Percentiles rank a stretch among this genome's conserved stretches.
Evolutionary conservation across 352 stramenopile genomes (phyloP).

Genomic region (Nothophytophthora sp.): DNA sequence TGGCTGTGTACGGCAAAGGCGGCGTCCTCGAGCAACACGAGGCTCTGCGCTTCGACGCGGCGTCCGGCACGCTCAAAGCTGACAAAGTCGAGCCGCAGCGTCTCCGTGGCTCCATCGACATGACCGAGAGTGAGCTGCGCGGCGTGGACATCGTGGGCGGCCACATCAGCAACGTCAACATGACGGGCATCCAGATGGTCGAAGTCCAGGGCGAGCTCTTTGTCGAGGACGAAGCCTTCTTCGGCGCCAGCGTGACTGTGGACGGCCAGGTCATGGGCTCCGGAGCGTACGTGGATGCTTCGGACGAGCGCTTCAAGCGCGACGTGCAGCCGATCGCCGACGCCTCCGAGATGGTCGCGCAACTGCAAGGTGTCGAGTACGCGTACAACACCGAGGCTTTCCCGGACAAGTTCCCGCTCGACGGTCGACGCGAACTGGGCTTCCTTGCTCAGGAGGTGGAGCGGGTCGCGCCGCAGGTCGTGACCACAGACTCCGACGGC

Average conservation of each 20-base stretch:
- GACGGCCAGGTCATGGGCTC: constrained; percentile 90
- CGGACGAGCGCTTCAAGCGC: constrained; percentile 86
- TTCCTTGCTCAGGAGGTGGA: constrained; percentile 92
- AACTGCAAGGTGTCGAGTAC: constrained; percentile 77
- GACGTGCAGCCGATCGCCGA: constrained; percentile 56
- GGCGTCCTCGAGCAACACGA: constrained; percentile 64
- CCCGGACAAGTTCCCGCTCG: constrained; percentile 35
- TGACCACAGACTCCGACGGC: constrained; percentile 59
- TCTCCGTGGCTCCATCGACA: constrained; percentile 78
- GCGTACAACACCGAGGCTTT: constrained; percentile 46
- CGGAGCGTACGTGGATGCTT: constrained; percentile 91
- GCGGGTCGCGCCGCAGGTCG: constrained; percentile 75
- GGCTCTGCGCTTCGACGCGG: constrained; percentile 60
- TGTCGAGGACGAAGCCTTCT: constrained; percentile 80
- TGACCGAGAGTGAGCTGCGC: constrained; percentile 68
- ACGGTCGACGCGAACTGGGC: constrained; percentile 60
- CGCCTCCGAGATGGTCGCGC: constrained; percentile 41
- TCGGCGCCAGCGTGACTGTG: constrained; percentile 85
- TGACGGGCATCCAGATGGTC: constrained; percentile 68
- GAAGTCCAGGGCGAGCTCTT: constrained; percentile 83
- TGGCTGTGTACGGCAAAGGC: constrained; percentile 74
- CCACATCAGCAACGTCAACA: constrained; percentile 78
- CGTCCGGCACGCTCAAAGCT: constrained; percentile 34
- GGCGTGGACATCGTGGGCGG: constrained; percentile 74
- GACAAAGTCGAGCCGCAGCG: constrained; percentile 48